Base-by-base conservation (phyloP, 1,139 yeast genomes). In the Blastobotrys indianensis region DNA sequence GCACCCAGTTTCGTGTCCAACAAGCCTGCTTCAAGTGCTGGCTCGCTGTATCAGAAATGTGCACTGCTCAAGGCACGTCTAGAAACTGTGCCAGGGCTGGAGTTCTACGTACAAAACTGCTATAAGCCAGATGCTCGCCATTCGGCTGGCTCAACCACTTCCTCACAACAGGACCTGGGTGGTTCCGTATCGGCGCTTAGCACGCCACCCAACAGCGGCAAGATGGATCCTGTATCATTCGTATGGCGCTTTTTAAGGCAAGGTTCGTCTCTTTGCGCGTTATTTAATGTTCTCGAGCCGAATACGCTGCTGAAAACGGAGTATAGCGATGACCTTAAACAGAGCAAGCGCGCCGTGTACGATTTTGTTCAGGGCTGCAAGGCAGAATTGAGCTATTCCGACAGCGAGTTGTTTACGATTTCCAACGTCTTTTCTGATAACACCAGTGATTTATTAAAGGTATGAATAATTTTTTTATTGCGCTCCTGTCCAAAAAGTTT, bases 311-410 rank as follows among this genome's bases (percentile, higher is more conserved):
- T 55, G 63, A 74, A 51, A 60, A 70, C 59, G 66, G 72, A 47
- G 60, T 67, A 55, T 54, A 64, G 61, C 54, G 72, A 58, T 51
- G 97, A 90, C 62, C 64, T 85, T 54, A 80, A 88, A 60, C 77
- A 84, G 44, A 86, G 95, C 66, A 94, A 92, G 61, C 84, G 85
- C 65, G 83, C 88, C 28, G 90, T 92, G 29, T 92, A 90, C 65
- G 94, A 86, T 63, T 92, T 92, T 64, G 77, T 92, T 47, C 77
- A 84, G 53, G 95, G 95, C 11, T 90, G 95, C 63, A 85, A 87
- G 63, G 75, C 79, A 41, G 82, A 85, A 60, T 73, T 90, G 52
- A 77, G 79, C 42, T 77, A 85, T 53, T 77, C 82, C 48, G 95
- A 87, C 65, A 90, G 85, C 44, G 84, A 82, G 54, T 72, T 90